Conservation (phyloP, 441 rosid species). For the Populus trichocarpa region DNA sequence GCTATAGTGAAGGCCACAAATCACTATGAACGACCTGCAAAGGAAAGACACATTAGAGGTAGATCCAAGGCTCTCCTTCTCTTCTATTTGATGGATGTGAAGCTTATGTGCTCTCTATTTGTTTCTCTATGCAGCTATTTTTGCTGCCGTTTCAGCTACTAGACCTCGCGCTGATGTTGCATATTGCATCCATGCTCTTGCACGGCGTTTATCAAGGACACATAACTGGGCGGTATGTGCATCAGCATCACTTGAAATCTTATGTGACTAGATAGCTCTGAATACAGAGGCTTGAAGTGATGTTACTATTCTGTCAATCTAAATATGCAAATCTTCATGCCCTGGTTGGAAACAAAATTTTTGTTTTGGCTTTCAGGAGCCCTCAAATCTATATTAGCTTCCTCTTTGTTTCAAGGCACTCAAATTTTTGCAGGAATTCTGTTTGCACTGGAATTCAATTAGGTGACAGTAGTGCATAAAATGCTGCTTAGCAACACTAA, state of each 20-base stretch:
- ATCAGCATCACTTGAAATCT: not conserved
- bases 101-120: slow-evolving; percentile 12
- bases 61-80: slow-evolving; percentile 5
- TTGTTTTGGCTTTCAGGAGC: not conserved
- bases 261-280: not conserved
- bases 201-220: slow-evolving; percentile 76
- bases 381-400: not conserved
- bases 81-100: not conserved
- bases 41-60: slow-evolving; percentile 87
- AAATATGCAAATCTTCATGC: not conserved
- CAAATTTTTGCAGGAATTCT: not conserved
- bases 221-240: slow-evolving; percentile 92
- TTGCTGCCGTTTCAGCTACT: slow-evolving; percentile 87
- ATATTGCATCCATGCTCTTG: slow-evolving; percentile 87
- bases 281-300: slow-evolving; percentile 6
- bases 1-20: slow-evolving; percentile 91
- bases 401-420: not conserved
- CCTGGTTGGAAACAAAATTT: not conserved
- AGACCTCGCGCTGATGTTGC: slow-evolving; percentile 99
- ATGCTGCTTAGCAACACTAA: not conserved
- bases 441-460: not conserved
- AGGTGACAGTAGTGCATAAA: not conserved
- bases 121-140: slow-evolving; percentile 62
- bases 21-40: slow-evolving; percentile 88
- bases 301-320: not conserved